Conservation (phyloP, 768 basidiomycete species). For the Suillus spraguei region DNA sequence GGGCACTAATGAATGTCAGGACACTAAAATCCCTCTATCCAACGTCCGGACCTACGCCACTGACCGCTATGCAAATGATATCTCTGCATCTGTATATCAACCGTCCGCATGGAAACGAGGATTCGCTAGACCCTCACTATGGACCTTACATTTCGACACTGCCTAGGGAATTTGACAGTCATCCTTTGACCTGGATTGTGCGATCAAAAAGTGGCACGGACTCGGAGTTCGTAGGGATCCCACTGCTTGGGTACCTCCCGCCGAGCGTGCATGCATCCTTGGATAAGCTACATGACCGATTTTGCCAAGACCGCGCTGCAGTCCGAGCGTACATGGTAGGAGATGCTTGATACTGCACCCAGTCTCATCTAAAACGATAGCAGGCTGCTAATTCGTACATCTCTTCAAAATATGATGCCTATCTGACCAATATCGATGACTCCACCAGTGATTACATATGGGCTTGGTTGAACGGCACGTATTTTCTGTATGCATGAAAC, state of each 20-base stretch:
- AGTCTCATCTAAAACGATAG: slow-evolving; percentile 1
- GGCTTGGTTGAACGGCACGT: slow-evolving; percentile 87
- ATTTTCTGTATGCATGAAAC: slow-evolving; percentile 8
- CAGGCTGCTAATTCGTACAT: slow-evolving; percentile 2
- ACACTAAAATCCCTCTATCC: slow-evolving; percentile 70
- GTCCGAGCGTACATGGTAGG: slow-evolving; percentile 57
- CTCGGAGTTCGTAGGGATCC: slow-evolving; percentile 19
- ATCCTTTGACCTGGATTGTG: slow-evolving; percentile 82
- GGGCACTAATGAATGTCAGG: slow-evolving; percentile 68
- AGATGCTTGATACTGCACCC: neutral
- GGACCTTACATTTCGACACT: slow-evolving; percentile 81
- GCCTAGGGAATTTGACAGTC: slow-evolving; percentile 70
- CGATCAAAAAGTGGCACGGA: slow-evolving; percentile 22
- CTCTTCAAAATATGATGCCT: neutral
- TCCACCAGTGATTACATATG: slow-evolving; percentile 60
- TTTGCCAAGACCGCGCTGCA: slow-evolving; percentile 59
- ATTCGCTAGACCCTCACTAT: slow-evolving; percentile 57
- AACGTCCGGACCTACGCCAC: slow-evolving; percentile 21
- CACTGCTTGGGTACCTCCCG: slow-evolving; percentile 51
- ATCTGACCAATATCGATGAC: slow-evolving; percentile 15
- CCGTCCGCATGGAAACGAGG: slow-evolving; percentile 45
- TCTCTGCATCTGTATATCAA: slow-evolving; percentile 80
- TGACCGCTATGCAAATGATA: slow-evolving; percentile 75
- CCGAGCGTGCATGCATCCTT: slow-evolving; percentile 45
- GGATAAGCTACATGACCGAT: slow-evolving; percentile 46